Conservation (phyloP, 257 asterid species). For the Solanum medicagineum region DNA sequence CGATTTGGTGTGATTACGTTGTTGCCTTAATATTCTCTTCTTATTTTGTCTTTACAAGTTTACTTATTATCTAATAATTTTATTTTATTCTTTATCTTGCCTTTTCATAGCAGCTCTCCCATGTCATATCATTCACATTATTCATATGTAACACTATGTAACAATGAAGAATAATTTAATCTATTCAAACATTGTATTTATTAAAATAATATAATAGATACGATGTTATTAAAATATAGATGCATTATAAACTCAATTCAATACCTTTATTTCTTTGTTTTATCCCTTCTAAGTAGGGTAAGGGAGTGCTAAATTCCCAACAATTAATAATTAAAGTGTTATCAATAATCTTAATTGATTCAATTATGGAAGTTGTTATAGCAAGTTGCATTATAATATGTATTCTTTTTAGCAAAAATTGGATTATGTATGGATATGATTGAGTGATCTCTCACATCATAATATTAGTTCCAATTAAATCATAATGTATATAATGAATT, state of each 20-base stretch:
- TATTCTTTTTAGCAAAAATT: background rate
- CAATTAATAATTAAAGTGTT: background rate
- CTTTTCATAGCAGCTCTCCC: too few species aligned
- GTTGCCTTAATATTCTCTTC: too few species aligned
- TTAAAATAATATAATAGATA: too few species aligned
- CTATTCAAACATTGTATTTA: too few species aligned
- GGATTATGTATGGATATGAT: background rate
- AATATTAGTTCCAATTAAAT: background rate
- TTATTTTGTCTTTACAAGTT: too few species aligned
- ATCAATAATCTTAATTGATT: background rate
- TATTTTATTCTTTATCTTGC: too few species aligned
- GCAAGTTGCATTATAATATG: background rate
- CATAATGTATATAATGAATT: background rate
- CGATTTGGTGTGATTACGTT: too few species aligned
- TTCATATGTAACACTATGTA: too few species aligned
- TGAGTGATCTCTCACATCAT: background rate
- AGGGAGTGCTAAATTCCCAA: background rate
- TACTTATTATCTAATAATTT: too few species aligned
- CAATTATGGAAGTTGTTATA: background rate
- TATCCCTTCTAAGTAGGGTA: background rate
- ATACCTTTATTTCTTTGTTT: background rate
- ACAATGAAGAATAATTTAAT: rapidly evolving
- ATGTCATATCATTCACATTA: too few species aligned
- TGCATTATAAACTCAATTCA: background rate
- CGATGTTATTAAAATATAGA: too few species aligned